Evolutionary conservation across 352 stramenopile species (phyloP).

Genomic region (Globisporangium paddicum): DNA sequence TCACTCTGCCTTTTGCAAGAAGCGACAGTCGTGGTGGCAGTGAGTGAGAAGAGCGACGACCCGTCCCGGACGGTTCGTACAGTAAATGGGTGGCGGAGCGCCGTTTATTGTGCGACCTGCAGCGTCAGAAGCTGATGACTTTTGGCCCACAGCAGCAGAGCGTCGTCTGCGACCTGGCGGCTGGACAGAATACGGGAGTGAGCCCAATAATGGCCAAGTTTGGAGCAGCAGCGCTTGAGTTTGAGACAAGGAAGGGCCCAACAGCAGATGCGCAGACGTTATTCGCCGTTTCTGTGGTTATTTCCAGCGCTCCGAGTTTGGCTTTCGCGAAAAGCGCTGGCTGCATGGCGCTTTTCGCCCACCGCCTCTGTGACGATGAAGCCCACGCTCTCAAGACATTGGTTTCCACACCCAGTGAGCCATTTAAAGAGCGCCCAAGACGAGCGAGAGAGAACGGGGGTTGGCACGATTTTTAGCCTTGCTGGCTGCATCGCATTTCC

Average conservation of each 20-base stretch:
- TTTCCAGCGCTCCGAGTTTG: slow-evolving; percentile 3
- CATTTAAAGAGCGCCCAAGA: not conserved
- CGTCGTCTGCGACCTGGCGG: not conserved
- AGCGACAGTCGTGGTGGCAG: not conserved
- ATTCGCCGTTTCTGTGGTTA: slow-evolving; percentile 4
- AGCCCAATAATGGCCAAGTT: not conserved
- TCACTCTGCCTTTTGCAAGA: not conserved
- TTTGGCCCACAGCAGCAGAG: not conserved
- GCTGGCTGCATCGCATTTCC: not conserved
- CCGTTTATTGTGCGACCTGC: not conserved
- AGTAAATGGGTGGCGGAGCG: not conserved
- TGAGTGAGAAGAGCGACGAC: not conserved
- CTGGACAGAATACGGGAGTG: slow-evolving; percentile 1
- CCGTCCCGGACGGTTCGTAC: not conserved
- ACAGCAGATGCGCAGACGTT: slow-evolving; percentile 2
- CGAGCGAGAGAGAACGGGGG: not conserved
- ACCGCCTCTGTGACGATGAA: not conserved
- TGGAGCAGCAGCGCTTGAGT: not conserved
- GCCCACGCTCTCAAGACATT: not conserved
- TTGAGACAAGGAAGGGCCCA: not conserved
- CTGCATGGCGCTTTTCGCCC: not conserved
- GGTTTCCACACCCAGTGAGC: not conserved
- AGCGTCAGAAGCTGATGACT: not conserved
- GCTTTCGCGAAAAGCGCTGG: not conserved
- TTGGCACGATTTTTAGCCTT: slow-evolving; percentile 4